phyloP scores from a whole-genome alignment of 805 yeast species.

The Starmerella roubikii region DNA sequence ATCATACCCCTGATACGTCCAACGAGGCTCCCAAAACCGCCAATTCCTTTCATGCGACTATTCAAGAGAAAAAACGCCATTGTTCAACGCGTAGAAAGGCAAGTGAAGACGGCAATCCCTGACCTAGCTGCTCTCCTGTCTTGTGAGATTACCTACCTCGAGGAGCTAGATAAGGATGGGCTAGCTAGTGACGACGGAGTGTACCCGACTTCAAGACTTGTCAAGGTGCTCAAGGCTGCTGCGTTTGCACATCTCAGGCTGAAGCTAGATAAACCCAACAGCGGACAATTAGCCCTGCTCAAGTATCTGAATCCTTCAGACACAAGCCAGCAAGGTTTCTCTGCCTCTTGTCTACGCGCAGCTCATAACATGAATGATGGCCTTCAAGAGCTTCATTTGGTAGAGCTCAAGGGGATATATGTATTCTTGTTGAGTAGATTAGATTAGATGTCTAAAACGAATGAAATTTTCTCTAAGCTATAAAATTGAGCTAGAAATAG shows the following conservation, averaged over 20 bases:
- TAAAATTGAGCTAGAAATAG: background rate
- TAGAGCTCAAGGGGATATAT: constrained; percentile 3
- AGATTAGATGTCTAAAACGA: background rate
- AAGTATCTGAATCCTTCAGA: constrained; percentile 4
- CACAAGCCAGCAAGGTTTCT: background rate
- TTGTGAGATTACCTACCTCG: background rate
- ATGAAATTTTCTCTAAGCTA: background rate
- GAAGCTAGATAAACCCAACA: background rate
- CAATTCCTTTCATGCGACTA: too few species aligned
- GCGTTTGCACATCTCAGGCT: constrained; percentile 6
- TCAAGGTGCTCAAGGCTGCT: constrained; percentile 5
- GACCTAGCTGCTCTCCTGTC: background rate
- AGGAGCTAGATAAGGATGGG: background rate
- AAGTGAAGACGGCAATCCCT: constrained; percentile 1
- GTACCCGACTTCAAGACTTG: background rate
- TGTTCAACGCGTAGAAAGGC: background rate
- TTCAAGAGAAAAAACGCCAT: background rate
- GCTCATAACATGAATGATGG: background rate
- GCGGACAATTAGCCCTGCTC: background rate
- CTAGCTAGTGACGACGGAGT: too few species aligned
- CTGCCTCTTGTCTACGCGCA: background rate
- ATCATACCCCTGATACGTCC: too few species aligned
- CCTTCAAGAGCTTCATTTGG: background rate
- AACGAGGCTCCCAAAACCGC: too few species aligned
- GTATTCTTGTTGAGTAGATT: constrained; percentile 3